A percentile compares a stretch with the other conserved stretches of the same genome.
These are phyloP conservation scores for Austroboletus novae-zelandiae DNA, from an alignment of 1,284 basidiomycete species.

Conservation along the genomic window DNA sequence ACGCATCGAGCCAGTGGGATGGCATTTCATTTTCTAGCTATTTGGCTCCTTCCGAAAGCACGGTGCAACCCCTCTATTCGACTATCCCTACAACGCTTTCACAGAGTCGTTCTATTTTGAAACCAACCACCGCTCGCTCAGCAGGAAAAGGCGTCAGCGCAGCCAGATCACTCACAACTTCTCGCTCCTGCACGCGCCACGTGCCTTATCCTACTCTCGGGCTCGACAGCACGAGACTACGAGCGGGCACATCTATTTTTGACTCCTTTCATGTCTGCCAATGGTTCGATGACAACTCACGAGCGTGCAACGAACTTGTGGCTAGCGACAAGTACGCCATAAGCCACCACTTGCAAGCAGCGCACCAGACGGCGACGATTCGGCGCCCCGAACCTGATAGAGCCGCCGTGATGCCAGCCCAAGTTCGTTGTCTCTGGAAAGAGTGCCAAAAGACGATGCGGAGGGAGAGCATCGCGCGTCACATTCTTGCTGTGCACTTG, in stretches of 20 bases:
- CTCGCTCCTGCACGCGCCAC: too few species aligned
- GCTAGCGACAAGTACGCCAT: slow-evolving; percentile 13
- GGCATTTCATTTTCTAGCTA: background rate
- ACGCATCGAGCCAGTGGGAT: background rate
- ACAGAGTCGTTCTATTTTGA: too few species aligned
- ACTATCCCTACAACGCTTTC: background rate
- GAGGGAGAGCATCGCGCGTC: slow-evolving; percentile 23
- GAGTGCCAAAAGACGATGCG: slow-evolving; percentile 17
- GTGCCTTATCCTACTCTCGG: background rate
- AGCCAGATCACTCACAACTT: background rate
- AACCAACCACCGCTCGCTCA: too few species aligned
- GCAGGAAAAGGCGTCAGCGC: too few species aligned
- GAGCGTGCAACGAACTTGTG: background rate
- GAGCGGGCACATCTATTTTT: background rate
- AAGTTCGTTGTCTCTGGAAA: slow-evolving; percentile 14
- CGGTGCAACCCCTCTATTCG: background rate
- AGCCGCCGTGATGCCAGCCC: slow-evolving; percentile 1
- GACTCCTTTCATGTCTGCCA: background rate
- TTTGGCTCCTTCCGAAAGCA: background rate
- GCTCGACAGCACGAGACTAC: background rate
- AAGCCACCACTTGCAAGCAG: slow-evolving; percentile 8
- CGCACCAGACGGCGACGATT: slow-evolving; percentile 4
- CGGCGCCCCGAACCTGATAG: background rate
- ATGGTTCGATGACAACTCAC: background rate
- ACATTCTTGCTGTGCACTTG: slow-evolving; percentile 23